A percentile compares a stretch with the other conserved stretches of the same genome.
phyloP scores from a whole-genome alignment of 2,329 filamentous ascomycete genomes.

The Sclerotinia sclerotiorum region DNA sequence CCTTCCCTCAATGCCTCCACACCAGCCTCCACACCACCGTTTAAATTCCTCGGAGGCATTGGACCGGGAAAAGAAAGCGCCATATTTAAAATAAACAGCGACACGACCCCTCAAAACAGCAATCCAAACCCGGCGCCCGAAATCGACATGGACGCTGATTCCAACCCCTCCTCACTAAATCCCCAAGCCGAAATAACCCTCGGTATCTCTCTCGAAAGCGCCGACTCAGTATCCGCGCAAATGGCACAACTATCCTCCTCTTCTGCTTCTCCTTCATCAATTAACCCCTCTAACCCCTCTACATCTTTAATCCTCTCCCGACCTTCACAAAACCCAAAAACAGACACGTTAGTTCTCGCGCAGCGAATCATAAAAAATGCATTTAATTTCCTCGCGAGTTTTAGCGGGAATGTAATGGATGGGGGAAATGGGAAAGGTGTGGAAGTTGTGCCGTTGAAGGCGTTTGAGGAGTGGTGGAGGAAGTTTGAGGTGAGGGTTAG shows the following conservation, averaged over 20 bases:
- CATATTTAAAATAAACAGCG: constrained; percentile 72
- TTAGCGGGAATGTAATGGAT: constrained; percentile 59
- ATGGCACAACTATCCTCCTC: constrained; percentile 56
- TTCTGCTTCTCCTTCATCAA: no score
- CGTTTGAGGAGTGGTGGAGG: constrained; percentile 96
- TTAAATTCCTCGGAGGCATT: constrained; percentile 84
- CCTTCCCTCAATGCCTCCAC: constrained; percentile 41
- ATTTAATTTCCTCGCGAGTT: constrained; percentile 93
- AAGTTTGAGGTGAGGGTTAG: constrained; percentile 91
- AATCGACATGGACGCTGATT: constrained; percentile 36
- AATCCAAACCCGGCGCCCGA: constrained; percentile 43
- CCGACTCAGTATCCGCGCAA: constrained; percentile 67
- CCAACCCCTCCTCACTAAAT: constrained; percentile 22
- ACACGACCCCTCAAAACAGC: neutral
- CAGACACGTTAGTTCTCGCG: constrained; percentile 75
- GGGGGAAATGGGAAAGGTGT: constrained; percentile 51
- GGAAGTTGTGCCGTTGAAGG: constrained; percentile 89
- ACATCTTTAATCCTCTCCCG: constrained; percentile 45
- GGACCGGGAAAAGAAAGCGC: constrained; percentile 88
- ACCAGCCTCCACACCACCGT: constrained; percentile 44
- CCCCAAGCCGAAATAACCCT: constrained; percentile 58
- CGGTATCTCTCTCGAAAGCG: constrained; percentile 80
- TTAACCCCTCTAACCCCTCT: constrained; percentile 35
- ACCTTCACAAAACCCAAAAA: neutral
- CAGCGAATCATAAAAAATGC: constrained; percentile 95